phyloP scores from a whole-genome alignment of 768 basidiomycete species.

The Dentipellis fragilis region DNA sequence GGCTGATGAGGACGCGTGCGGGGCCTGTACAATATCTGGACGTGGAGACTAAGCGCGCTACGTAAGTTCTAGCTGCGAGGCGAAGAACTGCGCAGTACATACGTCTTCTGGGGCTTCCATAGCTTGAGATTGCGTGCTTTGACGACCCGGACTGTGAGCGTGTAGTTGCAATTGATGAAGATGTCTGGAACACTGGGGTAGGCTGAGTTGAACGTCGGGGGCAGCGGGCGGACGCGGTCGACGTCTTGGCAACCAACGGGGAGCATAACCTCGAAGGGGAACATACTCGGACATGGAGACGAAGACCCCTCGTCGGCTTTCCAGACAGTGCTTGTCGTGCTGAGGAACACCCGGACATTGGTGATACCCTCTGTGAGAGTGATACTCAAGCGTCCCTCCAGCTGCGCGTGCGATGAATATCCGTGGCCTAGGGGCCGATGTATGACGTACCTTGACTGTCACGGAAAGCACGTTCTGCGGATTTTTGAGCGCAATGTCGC shows the following conservation, averaged over 20 bases:
- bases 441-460: slow-evolving; percentile 30
- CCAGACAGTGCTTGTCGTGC: slow-evolving; percentile 10
- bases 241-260: slow-evolving; percentile 4
- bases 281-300: slow-evolving; percentile 22
- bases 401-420: not conserved
- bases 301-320: not conserved
- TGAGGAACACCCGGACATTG: slow-evolving; percentile 6
- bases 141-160: slow-evolving; percentile 29
- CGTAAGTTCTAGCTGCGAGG: not conserved
- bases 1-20: slow-evolving; percentile 46
- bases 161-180: slow-evolving; percentile 31
- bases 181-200: slow-evolving; percentile 21
- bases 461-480: slow-evolving; percentile 31
- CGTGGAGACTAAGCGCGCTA: slow-evolving; percentile 24
- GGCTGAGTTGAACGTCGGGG: slow-evolving; percentile 35
- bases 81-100: slow-evolving; percentile 6
- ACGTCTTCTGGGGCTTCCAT: slow-evolving; percentile 40
- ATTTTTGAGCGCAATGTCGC: slow-evolving; percentile 32
- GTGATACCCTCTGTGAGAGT: slow-evolving; percentile 6
- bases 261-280: slow-evolving; percentile 30
- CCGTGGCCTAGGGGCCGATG: not conserved
- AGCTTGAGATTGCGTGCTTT: slow-evolving; percentile 30
- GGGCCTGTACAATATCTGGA: slow-evolving; percentile 44
- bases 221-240: slow-evolving; percentile 22
- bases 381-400: not conserved